These are phyloP conservation scores for Oenanthe javanica DNA, from an alignment of 140 eudicot genomes.

Conservation along the genomic window DNA sequence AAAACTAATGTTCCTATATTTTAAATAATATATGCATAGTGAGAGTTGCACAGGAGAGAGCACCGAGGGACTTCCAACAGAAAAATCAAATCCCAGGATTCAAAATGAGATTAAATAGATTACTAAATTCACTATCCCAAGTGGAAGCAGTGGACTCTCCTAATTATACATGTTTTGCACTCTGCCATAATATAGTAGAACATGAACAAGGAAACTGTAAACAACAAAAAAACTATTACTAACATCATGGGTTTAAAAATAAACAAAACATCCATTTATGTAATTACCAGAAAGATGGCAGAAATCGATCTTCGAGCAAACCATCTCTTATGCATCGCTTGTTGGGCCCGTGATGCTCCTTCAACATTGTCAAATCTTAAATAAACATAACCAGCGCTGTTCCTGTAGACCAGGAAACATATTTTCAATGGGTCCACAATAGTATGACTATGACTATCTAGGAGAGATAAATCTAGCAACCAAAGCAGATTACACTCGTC, in stretches of 20 bases:
- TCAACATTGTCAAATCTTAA: conserved; percentile 43
- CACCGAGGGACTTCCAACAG: too few relatives aligned
- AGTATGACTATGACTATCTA: not conserved
- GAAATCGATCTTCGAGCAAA: conserved; percentile 53
- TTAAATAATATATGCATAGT: too few relatives aligned
- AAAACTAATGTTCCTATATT: not conserved
- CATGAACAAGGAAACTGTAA: not conserved
- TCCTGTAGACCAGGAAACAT: conserved; percentile 24
- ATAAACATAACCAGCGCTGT: conserved; percentile 54
- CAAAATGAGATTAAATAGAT: not conserved
- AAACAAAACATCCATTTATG: not conserved
- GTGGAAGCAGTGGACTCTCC: not conserved
- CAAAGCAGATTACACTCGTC: not conserved
- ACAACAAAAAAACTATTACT: not conserved
- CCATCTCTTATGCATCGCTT: conserved; percentile 62
- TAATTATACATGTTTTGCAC: not conserved
- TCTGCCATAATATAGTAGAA: not conserved
- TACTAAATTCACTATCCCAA: not conserved
- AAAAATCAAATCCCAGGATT: not conserved
- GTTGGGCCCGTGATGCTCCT: conserved; percentile 49
- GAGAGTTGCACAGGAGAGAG: too few relatives aligned
- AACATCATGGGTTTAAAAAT: not conserved
- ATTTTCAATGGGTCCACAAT: not conserved
- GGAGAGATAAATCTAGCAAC: not conserved
- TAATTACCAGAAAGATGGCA: conserved; percentile 46